Percentiles rank a stretch among this genome's conserved stretches.
Evolutionary conservation across 2,329 filamentous ascomycete genomes (phyloP).

Genomic region (Pyrenophora seminiperda): DNA sequence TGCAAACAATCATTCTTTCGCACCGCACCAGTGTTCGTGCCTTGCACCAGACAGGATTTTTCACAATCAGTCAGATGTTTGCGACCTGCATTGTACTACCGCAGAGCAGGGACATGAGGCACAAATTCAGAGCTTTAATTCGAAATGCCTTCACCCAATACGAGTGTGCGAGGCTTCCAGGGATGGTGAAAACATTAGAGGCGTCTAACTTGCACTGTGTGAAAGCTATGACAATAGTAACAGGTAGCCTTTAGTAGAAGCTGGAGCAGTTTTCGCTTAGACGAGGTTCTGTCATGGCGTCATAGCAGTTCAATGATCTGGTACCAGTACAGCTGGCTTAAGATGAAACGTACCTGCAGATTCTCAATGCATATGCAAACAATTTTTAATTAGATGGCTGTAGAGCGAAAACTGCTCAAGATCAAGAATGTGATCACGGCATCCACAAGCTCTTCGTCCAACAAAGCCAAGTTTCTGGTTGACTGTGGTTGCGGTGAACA

Average conservation of each 20-base stretch:
- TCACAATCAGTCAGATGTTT: conserved; percentile 11
- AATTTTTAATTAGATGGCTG: not conserved
- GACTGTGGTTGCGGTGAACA: not conserved
- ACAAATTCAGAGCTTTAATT: conserved; percentile 6
- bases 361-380: not conserved
- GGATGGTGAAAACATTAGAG: not conserved
- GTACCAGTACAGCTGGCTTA: not conserved
- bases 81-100: conserved; percentile 21
- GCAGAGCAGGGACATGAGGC: conserved; percentile 22
- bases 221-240: not conserved
- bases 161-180: not conserved
- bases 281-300: no score
- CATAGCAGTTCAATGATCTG: not conserved
- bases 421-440: not conserved
- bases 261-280: no score
- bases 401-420: not conserved
- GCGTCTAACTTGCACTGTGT: not conserved
- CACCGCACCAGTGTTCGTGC: not conserved
- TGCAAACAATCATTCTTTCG: conserved; percentile 6
- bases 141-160: not conserved
- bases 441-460: not conserved
- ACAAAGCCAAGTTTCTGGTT: not conserved
- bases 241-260: not conserved
- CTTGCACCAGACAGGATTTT: not conserved
- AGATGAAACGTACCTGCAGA: conserved; percentile 5